Evolutionary conservation across 345 rosid genomes (phyloP).

Genomic region (Isatis tinctoria): DNA sequence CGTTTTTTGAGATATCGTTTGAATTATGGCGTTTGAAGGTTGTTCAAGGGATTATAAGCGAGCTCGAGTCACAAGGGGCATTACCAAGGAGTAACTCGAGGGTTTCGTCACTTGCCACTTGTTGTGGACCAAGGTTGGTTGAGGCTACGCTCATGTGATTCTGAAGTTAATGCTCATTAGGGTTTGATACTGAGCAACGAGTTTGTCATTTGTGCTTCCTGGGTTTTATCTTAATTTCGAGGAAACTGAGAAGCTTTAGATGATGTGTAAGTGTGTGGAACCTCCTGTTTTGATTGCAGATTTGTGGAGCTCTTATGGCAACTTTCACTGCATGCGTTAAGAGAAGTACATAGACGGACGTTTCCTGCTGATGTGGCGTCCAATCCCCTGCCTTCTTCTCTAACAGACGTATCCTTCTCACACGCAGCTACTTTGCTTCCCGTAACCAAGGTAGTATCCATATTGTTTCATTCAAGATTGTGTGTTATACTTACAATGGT

Average conservation of each 20-base stretch:
- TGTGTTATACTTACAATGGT: too few species aligned
- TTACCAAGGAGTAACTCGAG: constrained; percentile 98
- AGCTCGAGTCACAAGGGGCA: constrained; percentile 98
- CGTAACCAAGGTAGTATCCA: constrained; percentile 71
- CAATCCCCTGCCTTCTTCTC: constrained; percentile 84
- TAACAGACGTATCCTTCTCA: constrained; percentile 96
- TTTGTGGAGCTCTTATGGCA: constrained; percentile 99
- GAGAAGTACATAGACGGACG: constrained; percentile 94
- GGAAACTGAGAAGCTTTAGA: neutral
- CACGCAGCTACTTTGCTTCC: constrained; percentile 98
- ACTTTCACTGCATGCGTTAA: constrained; percentile 92
- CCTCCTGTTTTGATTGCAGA: constrained; percentile 47
- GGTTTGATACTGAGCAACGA: neutral
- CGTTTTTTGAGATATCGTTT: neutral
- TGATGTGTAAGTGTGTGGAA: neutral
- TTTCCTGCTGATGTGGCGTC: constrained; percentile 85
- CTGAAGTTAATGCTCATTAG: neutral
- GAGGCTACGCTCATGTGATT: neutral
- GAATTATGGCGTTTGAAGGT: constrained; percentile 45
- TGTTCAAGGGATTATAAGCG: constrained; percentile 96
- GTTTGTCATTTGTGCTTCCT: neutral
- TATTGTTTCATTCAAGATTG: neutral
- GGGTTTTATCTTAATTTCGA: too few species aligned
- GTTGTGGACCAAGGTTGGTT: constrained; percentile 95
- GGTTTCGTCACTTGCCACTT: constrained; percentile 98